Evolutionary conservation across 371 early-diverging fungal genomes (phyloP), one percentile per base, ranked within the genome.

Genomic region (Mortierella sp.): DNA sequence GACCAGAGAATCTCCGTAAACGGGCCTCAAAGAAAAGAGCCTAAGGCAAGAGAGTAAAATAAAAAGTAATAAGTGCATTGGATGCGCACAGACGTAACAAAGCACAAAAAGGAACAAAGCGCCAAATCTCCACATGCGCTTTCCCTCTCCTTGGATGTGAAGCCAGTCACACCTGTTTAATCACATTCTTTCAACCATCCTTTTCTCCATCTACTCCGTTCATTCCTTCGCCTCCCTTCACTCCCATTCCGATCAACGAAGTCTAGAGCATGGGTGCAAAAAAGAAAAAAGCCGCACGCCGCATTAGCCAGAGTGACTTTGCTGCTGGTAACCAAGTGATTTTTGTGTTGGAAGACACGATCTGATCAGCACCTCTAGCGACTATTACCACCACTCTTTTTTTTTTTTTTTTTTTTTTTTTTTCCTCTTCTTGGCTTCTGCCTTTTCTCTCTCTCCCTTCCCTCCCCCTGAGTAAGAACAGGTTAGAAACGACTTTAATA

Each of bases 1-100:
- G 89, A 23, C 88, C 86, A 0, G 89, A 88, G n/a, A 53, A 68
- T 50, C 73, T 66, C 2, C 68, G 72, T 14, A 77, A 70, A 44
- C 57, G 80, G 14, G 71, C 62, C 0, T 51, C 57, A 45, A 74
- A 65, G 55, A 19, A 37, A 9, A 37, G 37, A 9, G 5, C 9
- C 5, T 37, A 37, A n/a, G n/a, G n/a, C n/a, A n/a, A n/a, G n/a
- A n/a, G n/a, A n/a, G n/a, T n/a, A n/a, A n/a, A 37, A 37, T 37
- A 37, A 5, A 37, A 37, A 37, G 37, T 37, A 37, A 37, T 5
- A 9, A 37, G n/a, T n/a, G n/a, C n/a, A n/a, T n/a, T n/a, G n/a
- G n/a, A n/a, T n/a, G n/a, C n/a, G n/a, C n/a, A n/a, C n/a, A n/a
- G n/a, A n/a, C n/a, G n/a, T n/a, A n/a, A n/a, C n/a, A n/a, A n/a